A percentile compares a stretch with the other conserved stretches of the same genome.
These are phyloP conservation scores for Onygenales sp. DNA, from an alignment of 2,329 filamentous ascomycete species.

Conservation along the genomic window DNA sequence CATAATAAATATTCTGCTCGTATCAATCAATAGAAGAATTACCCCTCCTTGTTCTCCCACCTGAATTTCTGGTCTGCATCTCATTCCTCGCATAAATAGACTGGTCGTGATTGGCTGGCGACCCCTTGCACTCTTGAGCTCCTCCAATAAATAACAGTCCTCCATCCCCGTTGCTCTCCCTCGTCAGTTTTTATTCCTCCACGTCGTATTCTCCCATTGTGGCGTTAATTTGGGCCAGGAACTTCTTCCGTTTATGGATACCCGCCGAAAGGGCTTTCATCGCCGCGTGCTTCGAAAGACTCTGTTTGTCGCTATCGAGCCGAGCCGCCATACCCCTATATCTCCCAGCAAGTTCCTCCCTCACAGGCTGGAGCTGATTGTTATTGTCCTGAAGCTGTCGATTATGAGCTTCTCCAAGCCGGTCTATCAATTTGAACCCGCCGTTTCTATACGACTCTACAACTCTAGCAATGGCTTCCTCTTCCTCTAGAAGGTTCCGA, in stretches of 20 bases:
- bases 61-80: too few species aligned
- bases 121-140: too few species aligned
- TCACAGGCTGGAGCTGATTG: slow-evolving; percentile 20
- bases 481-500: slow-evolving; percentile 38
- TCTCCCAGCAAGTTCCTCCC: slow-evolving; percentile 19
- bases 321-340: slow-evolving; percentile 22
- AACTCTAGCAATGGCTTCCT: slow-evolving; percentile 35
- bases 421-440: slow-evolving; percentile 33
- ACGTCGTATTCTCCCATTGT: slow-evolving; percentile 2
- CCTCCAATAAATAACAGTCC: too few species aligned
- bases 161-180: too few species aligned
- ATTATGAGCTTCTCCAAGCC: slow-evolving; percentile 32
- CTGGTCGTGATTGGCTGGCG: not conserved
- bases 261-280: slow-evolving; percentile 2
- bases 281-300: slow-evolving; percentile 1
- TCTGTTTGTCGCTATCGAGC: slow-evolving; percentile 18
- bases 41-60: too few species aligned
- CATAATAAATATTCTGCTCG: too few species aligned
- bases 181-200: not conserved
- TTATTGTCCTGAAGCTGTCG: slow-evolving; percentile 25
- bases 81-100: not conserved
- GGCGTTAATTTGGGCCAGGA: not conserved
- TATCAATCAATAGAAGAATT: too few species aligned
- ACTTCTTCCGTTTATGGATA: slow-evolving; percentile 1
- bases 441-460: slow-evolving; percentile 35